Evolutionary conservation across 1,284 basidiomycete genomes (phyloP), one percentile per base, ranked within the genome.

Genomic region (Wolfiporia cocos): DNA sequence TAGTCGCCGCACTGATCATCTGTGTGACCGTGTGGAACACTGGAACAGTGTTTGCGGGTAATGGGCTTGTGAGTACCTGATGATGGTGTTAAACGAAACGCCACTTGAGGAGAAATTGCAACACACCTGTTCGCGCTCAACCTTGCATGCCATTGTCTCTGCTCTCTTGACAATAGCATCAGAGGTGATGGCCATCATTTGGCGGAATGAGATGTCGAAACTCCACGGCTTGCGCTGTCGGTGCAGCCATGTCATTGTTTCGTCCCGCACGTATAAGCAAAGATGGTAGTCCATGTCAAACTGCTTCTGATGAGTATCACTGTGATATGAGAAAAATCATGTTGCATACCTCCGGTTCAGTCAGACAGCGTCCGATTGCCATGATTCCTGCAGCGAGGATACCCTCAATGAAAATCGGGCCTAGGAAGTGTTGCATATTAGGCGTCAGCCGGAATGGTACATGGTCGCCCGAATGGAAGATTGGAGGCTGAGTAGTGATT

Each of bases 371-470:
- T 2, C 86, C 94, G 37, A 99, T 91, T 0, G 95, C 89, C 73
- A 97, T 88, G 26, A 97, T 81, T 1, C 87, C 81, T 7, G 89
- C 77, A 0, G 90, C 85, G 39, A 99, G 68, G 23, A 97, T 67
- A 14, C 95, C 96, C 62, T 99, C 97, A 10, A 86, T 89, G 28
- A 91, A 86, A 38, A 92, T 78, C 1, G 89, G 86, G 0, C 90
- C 92, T 39, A 99, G 70, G 67, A 99, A 96, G 55, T 82, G 74
- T 64, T 99, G 97, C 69, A 99, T 81, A 63, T 97, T 98, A 2
- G 94, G 94, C 10, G 93, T 97, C 52, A 97, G 80, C 9, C 96
- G 85, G 86, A 99, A 99, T 0, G 96, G 95, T 10, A 97, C 92
- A 2, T 83, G 74, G 53, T 99, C 96, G 49, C 74, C 80, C 2